Evolutionary conservation across 345 rosid genomes (phyloP), one percentile per base, ranked within the genome.

Genomic region (Salix exigua): DNA sequence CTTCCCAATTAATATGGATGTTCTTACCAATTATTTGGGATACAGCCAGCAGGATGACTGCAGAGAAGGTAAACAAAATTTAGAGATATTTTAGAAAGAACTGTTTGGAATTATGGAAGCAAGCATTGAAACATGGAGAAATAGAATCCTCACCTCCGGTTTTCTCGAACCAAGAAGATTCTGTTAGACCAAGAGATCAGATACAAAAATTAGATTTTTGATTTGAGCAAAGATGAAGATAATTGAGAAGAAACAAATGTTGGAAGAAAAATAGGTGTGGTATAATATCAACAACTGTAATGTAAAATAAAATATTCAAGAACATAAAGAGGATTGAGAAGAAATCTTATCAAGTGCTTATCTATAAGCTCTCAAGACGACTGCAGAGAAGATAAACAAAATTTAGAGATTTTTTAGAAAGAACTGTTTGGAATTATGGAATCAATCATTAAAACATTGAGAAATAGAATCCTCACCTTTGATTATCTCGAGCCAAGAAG

Each of bases 131-230:
- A 48, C 19, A 17, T 48, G 1, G 18, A 5, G 53, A 48, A 14
- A 48, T 48, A 48, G 53, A 48, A 48, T 48, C 53, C 51, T 48
- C 19, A 48, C 51, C 6, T 48, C 0, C 51, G 51, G 19, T 14
- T 3, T 1, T 0, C 0, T 0, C 19, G 5, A 0, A 0, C 51
- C 51, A 48, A 16, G 18, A 48, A 48, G 0, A 0, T 3, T 0
- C 7, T 16, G 7, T 4, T 48, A 19, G 19, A 48, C 19, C 51
- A 48, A 16, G 51, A 3, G 51, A 48, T 48, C 51, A 16, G 4
- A 16, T 16, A 48, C 6, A 48, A 48, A 48, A 4, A 48, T 48
- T 48, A 48, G 19, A 48, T 48, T 48, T 48, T 4, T 48, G 0
- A 48, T 16, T 48, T 48, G 51, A 48, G 51, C 5, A 48, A 16